phyloP scores from a whole-genome alignment of 176 grass and related monocot species.

The Ensete glaucum region DNA sequence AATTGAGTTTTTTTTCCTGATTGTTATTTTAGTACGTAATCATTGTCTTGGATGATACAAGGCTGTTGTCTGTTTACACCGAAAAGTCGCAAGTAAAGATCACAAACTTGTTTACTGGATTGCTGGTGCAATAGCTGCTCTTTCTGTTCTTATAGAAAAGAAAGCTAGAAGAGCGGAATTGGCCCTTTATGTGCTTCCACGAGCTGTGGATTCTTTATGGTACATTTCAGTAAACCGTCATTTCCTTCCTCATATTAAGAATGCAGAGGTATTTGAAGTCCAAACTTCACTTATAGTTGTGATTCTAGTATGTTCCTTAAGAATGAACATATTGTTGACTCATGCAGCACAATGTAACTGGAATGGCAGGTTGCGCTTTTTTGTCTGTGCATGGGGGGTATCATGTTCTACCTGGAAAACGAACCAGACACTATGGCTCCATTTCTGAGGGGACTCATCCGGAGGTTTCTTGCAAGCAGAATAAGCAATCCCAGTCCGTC shows the following conservation, averaged over 20 bases:
- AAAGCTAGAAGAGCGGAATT: conserved; percentile 88
- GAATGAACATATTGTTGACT: background rate
- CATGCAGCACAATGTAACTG: conserved; percentile 1
- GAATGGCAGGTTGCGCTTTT: conserved; percentile 79
- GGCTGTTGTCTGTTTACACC: conserved; percentile 84
- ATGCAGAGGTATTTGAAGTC: conserved; percentile 61
- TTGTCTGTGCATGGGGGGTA: conserved; percentile 92
- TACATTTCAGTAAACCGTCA: conserved; percentile 82
- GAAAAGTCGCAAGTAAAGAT: conserved; percentile 81
- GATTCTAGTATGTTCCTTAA: background rate
- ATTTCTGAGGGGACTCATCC: conserved; percentile 83
- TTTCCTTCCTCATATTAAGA: conserved; percentile 74
- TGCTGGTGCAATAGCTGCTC: conserved; percentile 71
- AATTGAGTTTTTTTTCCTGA: background rate
- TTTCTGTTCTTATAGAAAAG: conserved; percentile 92
- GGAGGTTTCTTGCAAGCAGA: conserved; percentile 85
- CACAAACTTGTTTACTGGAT: conserved; percentile 93
- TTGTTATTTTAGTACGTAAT: conserved; percentile 15
- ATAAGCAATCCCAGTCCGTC: conserved; percentile 66
- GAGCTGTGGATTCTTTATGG: conserved; percentile 93
- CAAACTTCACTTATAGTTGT: background rate
- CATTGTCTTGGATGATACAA: conserved; percentile 19
- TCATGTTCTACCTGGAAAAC: conserved; percentile 94
- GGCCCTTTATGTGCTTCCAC: conserved; percentile 88
- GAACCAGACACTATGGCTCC: conserved; percentile 97